Evolutionary conservation across 108 stramenopile genomes (phyloP).

Genomic region (Nannochloropsis salina): DNA sequence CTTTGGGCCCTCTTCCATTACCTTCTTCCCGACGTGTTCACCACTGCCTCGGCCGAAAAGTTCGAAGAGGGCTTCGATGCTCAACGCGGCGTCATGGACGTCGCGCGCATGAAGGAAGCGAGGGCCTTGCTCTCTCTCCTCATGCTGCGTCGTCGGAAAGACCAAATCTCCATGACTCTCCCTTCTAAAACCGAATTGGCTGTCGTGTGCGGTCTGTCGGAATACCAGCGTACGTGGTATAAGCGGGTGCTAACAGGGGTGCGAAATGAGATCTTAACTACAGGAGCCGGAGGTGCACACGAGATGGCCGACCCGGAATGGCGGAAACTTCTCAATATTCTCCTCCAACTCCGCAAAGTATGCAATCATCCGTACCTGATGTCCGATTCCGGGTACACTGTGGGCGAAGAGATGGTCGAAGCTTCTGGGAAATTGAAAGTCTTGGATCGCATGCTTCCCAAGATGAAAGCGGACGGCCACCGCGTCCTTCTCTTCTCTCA

Average conservation of each 20-base stretch:
- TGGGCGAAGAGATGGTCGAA: constrained; percentile 47
- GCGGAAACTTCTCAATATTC: constrained; percentile 51
- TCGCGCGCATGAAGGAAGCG: constrained; percentile 77
- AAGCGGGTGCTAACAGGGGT: constrained; percentile 43
- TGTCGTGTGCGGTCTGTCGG: constrained; percentile 62
- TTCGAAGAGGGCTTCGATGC: constrained; percentile 36
- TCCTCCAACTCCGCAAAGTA: constrained; percentile 55
- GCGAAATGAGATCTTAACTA: constrained; percentile 16
- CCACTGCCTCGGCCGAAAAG: constrained; percentile 32
- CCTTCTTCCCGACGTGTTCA: constrained; percentile 51
- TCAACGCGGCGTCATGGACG: constrained; percentile 33
- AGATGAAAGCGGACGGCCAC: constrained; percentile 45
- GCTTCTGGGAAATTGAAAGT: constrained; percentile 54
- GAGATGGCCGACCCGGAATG: background rate
- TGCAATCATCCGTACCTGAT: constrained; percentile 55
- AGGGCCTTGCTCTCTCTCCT: constrained; percentile 91
- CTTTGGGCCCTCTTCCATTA: constrained; percentile 55
- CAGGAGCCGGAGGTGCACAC: background rate
- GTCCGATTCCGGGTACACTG: constrained; percentile 26
- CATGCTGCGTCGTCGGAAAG: constrained; percentile 79
- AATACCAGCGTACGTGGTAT: constrained; percentile 92
- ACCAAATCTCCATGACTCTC: constrained; percentile 65
- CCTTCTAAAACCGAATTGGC: constrained; percentile 41
- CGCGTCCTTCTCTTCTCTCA: constrained; percentile 56
- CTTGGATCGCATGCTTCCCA: constrained; percentile 54